Evolutionary conservation across 108 stramenopile genomes (phyloP).

Genomic region (Nannochloropsis salina): DNA sequence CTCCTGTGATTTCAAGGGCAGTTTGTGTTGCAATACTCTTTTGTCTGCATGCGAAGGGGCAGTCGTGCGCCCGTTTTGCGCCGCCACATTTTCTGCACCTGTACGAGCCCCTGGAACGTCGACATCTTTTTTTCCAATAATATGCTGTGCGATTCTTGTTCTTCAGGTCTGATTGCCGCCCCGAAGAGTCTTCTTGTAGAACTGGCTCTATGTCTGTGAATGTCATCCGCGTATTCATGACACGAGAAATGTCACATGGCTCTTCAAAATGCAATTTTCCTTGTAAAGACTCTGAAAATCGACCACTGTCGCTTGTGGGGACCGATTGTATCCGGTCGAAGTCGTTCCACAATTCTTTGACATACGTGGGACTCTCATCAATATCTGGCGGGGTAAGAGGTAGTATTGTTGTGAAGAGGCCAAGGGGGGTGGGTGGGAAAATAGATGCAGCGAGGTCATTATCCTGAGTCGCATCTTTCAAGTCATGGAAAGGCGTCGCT

Average conservation of each 20-base stretch:
- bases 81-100: not conserved
- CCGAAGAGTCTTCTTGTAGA: too few relatives aligned
- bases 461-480: not conserved
- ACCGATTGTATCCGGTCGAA: not conserved
- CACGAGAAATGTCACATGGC: too few relatives aligned
- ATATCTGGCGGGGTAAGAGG: conserved; percentile 1
- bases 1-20: not conserved
- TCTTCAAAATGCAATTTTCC: too few relatives aligned
- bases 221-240: too few relatives aligned
- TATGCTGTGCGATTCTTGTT: not conserved
- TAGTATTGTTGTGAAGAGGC: not conserved
- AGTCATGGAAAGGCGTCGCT: too few relatives aligned
- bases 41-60: not conserved
- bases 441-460: not conserved
- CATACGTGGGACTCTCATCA: not conserved
- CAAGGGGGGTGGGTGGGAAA: not conserved
- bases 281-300: too few relatives aligned
- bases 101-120: not conserved
- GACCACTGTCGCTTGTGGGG: too few relatives aligned
- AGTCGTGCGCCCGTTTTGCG: not conserved
- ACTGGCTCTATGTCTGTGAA: too few relatives aligned
- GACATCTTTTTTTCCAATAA: not conserved
- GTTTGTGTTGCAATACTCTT: not conserved
- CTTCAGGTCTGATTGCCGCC: too few relatives aligned
- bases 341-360: conserved; percentile 20